Base-by-base conservation (phyloP, 164 flowering plant genomes). In the Vitis vinifera region DNA sequence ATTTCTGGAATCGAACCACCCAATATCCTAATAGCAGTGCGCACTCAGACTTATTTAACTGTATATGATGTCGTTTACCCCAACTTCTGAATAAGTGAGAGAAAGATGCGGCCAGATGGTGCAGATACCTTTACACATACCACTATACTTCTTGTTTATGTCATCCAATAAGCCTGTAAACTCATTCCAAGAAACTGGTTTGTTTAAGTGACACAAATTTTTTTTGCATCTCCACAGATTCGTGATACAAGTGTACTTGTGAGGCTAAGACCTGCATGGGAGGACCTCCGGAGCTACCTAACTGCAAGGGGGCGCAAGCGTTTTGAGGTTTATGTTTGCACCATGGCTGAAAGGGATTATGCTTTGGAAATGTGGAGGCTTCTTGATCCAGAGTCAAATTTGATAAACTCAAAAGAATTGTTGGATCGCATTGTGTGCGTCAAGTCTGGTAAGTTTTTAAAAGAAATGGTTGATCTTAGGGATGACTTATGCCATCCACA, bases 191-290 rank as follows among this genome's bases (percentile, higher is more conserved):
- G 1, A 6, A 53, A 4, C 2, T 57, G 23, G 13, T 55, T 37
- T 68, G 23, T 59, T 17, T 62, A 14, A 57, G 17, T 59, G 29
- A 65, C 49, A 65, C 49, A 17, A 60, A 71, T 31, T n/a, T 63
- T n/a, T 63, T 59, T 59, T 80, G 19, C 59, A 10, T 72, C 31
- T 64, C 56, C 69, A 7, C 73, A 96, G 99, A 87, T 92, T 73
- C 98, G 99, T 76, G 99, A 96, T 79, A 96, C 99, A n/a, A 96
- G 99, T 80, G 99, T 96, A 73, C 99, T 96, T 82, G 99, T 96
- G 77, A 88, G 98, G 84, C 74, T 93, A 75, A 86, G 99, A 81
- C 99, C 99, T 80, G 97, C 99, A 60, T 96, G 99, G 99, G 99
- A 96, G 79, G 99, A 96, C 72, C 90, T 96, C 14, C 84, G 98